Conservation (phyloP, 75 land plant genomes). For the Isoetes taiwanensis region DNA sequence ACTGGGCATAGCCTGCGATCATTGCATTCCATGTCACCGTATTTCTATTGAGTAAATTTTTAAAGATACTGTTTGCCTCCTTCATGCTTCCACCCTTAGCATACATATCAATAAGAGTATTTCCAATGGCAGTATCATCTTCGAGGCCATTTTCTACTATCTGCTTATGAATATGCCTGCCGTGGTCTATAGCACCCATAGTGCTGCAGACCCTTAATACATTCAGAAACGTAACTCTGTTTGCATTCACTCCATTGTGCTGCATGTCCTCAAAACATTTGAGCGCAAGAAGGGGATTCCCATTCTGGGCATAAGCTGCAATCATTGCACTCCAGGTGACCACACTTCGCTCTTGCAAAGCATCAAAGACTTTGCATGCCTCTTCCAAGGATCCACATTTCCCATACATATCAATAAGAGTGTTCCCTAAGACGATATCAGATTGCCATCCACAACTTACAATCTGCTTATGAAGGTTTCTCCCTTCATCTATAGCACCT, state of each 20-base stretch:
- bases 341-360: slow-evolving; percentile 37
- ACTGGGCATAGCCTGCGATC: too few relatives aligned
- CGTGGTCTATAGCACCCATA: slow-evolving; percentile 12
- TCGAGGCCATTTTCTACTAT: slow-evolving; percentile 20
- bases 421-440: too few relatives aligned
- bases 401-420: slow-evolving; percentile 20
- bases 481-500: too few relatives aligned
- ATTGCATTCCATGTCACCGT: too few relatives aligned
- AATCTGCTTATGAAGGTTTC: too few relatives aligned
- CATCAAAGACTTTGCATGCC: too few relatives aligned
- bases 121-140: slow-evolving; percentile 13
- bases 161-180: slow-evolving; percentile 33
- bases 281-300: slow-evolving; percentile 21
- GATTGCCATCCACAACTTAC: too few relatives aligned
- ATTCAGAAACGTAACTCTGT: slow-evolving; percentile 35
- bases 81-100: slow-evolving; percentile 24
- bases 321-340: slow-evolving; percentile 60
- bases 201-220: slow-evolving; percentile 16
- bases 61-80: slow-evolving; percentile 16
- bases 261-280: slow-evolving; percentile 39
- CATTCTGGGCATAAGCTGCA: slow-evolving; percentile 36
- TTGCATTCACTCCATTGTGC: slow-evolving; percentile 20
- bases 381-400: too few relatives aligned
- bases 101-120: slow-evolving; percentile 28
- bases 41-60: slow-evolving; percentile 6